These are phyloP conservation scores for Brassica nigra DNA, from an alignment of 345 rosid genomes.

Conservation along the genomic window DNA sequence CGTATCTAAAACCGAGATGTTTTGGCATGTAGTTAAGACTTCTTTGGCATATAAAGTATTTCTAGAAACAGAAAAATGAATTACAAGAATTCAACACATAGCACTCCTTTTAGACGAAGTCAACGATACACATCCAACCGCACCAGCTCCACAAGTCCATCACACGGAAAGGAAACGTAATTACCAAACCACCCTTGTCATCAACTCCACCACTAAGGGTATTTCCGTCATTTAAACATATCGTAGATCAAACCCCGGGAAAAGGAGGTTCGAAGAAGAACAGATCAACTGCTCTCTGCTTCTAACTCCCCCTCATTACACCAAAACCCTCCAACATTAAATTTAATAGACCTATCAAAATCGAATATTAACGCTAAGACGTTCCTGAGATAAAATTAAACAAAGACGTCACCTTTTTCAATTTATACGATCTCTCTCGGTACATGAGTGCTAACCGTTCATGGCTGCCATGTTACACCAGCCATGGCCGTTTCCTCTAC, in stretches of 20 bases:
- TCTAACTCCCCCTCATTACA: conserved; percentile 11
- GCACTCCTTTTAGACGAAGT: conserved; percentile 21
- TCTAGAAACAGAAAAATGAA: background rate
- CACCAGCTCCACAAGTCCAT: conserved; percentile 37
- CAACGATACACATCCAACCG: conserved; percentile 32
- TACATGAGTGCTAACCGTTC: conserved; percentile 27
- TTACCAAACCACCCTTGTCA: background rate
- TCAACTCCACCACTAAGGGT: background rate
- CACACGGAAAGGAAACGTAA: background rate
- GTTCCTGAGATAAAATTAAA: conserved; percentile 7
- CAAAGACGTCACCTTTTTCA: conserved; percentile 17
- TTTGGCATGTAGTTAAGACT: conserved; percentile 16
- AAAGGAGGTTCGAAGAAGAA: conserved; percentile 26
- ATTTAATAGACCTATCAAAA: conserved; percentile 15
- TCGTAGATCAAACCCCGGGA: conserved; percentile 4
- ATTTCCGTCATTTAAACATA: background rate
- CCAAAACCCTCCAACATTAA: conserved; percentile 4
- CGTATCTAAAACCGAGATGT: conserved; percentile 16
- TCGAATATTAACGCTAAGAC: background rate
- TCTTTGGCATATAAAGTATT: background rate
- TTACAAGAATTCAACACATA: background rate
- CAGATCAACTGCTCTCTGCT: conserved; percentile 40
- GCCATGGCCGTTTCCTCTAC: conserved; percentile 42
- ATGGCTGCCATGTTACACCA: conserved; percentile 46
- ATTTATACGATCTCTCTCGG: conserved; percentile 18